Evolutionary conservation across 805 yeast species (phyloP).

Genomic region (Kluyveromyces aestuarii): DNA sequence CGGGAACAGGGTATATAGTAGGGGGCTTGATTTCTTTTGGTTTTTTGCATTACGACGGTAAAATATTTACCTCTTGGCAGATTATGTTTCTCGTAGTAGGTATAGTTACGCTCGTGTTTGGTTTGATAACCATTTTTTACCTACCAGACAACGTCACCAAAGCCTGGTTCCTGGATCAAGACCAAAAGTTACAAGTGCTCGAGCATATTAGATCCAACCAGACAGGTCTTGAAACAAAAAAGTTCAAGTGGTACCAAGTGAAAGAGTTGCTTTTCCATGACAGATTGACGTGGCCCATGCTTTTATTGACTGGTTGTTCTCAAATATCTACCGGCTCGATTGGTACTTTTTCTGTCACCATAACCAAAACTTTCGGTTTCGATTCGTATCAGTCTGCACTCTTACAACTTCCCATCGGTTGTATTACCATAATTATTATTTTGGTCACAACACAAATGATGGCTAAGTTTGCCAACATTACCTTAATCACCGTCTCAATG

Average conservation of each 20-base stretch:
- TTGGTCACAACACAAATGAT: slow-evolving; percentile 32
- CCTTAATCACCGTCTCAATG: slow-evolving; percentile 31
- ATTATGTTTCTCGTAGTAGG: slow-evolving; percentile 52
- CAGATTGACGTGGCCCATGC: slow-evolving; percentile 42
- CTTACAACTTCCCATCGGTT: slow-evolving; percentile 52
- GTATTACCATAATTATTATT: slow-evolving; percentile 35
- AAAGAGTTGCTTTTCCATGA: slow-evolving; percentile 38
- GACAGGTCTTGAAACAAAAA: slow-evolving; percentile 43
- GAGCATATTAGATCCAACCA: slow-evolving; percentile 40
- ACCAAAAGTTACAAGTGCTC: slow-evolving; percentile 37
- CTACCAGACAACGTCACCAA: slow-evolving; percentile 43
- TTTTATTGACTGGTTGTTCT: slow-evolving; percentile 36
- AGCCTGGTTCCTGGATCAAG: slow-evolving; percentile 32
- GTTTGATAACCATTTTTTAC: slow-evolving; percentile 33
- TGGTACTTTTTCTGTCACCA: slow-evolving; percentile 43
- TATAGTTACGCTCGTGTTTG: slow-evolving; percentile 41
- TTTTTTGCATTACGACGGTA: slow-evolving; percentile 41
- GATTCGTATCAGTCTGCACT: slow-evolving; percentile 36
- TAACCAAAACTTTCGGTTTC: slow-evolving; percentile 45
- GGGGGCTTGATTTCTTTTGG: slow-evolving; percentile 43
- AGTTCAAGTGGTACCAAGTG: slow-evolving; percentile 37
- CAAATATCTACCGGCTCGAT: slow-evolving; percentile 45
- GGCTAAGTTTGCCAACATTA: slow-evolving; percentile 29
- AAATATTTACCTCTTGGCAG: slow-evolving; percentile 46
- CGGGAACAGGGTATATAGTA: slow-evolving; percentile 40